Conservation (phyloP, 1,139 yeast species). For the Diutina pseudorugosa region DNA sequence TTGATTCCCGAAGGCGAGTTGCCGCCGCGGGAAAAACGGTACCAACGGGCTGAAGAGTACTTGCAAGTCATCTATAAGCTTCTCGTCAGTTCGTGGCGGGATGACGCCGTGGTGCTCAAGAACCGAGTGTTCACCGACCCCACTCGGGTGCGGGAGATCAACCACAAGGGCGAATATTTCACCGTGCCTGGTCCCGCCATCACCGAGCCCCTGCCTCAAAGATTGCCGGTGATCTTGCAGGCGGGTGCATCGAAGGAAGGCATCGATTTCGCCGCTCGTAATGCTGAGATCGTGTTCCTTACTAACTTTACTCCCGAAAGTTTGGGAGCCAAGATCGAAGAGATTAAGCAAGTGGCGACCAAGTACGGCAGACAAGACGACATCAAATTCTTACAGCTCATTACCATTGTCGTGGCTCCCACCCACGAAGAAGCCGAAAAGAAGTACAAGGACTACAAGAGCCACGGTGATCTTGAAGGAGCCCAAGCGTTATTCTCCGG, state of each 20-base stretch:
- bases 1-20: slow-evolving; percentile 20
- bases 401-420: slow-evolving; percentile 22
- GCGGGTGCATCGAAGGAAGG: slow-evolving; percentile 38
- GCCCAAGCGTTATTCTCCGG: slow-evolving; percentile 27
- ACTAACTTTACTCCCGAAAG: slow-evolving; percentile 18
- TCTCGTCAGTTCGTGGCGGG: slow-evolving; percentile 32
- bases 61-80: slow-evolving; percentile 27
- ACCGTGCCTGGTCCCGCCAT: slow-evolving; percentile 34
- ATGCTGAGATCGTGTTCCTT: slow-evolving; percentile 32
- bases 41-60: slow-evolving; percentile 30
- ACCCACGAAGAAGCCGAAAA: slow-evolving; percentile 24
- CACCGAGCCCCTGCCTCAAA: slow-evolving; percentile 31
- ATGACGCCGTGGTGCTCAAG: slow-evolving; percentile 26
- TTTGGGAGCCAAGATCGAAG: slow-evolving; percentile 16
- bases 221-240: slow-evolving; percentile 33
- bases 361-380: slow-evolving; percentile 21
- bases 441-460: slow-evolving; percentile 17
- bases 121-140: slow-evolving; percentile 27
- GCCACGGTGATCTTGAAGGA: slow-evolving; percentile 26
- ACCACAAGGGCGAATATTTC: slow-evolving; percentile 26
- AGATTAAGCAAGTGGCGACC: slow-evolving; percentile 18
- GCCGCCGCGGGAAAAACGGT: slow-evolving; percentile 29
- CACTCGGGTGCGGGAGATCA: slow-evolving; percentile 25
- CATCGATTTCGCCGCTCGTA: slow-evolving; percentile 29
- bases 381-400: slow-evolving; percentile 22